Base-by-base conservation (phyloP, 305 asterid genomes). In the Fraxinus sp. region DNA sequence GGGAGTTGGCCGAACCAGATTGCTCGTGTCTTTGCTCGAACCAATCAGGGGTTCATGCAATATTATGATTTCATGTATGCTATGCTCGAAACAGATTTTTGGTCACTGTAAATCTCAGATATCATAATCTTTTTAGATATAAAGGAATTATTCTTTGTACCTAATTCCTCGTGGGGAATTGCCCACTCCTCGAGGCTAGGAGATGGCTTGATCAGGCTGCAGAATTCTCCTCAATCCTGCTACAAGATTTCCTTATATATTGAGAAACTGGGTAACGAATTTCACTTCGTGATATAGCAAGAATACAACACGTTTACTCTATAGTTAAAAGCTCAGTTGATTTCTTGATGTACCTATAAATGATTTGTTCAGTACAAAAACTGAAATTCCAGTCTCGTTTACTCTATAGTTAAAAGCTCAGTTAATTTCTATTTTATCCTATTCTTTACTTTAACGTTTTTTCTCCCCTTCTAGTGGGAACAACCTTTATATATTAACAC, bases 11-110 rank as follows among this genome's bases (percentile, higher is more conserved):
- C 1, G 91, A 85, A 41, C 90, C 91, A 10, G 91, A 88, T 75
- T 90, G 97, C 81, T 90, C 98, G 2, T 95, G 97, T 82, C 87
- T 93, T 57, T 95, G 96, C 87, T 91, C 98, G 66, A 95, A 95
- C 88, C 91, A 86, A 81, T 79, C 97, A 1, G 92, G 94, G 33
- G 78, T 87, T 64, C 91, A 79, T 83, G 84, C 89, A 5, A 88
- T 91, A 74, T 77, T 90, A 22, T 88, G 90, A 90, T 55, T 49
- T 76, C 20, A 14, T 7, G 68, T 80, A 33, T 75, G 16, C 39
- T 14, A 24, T 62, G 36, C 36, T 66, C 36, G 18, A 66, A 66
- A 26, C 79, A 39, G 20, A 66, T 68, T 87, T 80, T 70, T 77
- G 78, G 22, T 16, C 81, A 79, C 26, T 76, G 81, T 71, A 71